Evolutionary conservation across 192 early-diverging fungal genomes (phyloP), one percentile per base, ranked within the genome.

Genomic region (Umbelopsis vinacea): DNA sequence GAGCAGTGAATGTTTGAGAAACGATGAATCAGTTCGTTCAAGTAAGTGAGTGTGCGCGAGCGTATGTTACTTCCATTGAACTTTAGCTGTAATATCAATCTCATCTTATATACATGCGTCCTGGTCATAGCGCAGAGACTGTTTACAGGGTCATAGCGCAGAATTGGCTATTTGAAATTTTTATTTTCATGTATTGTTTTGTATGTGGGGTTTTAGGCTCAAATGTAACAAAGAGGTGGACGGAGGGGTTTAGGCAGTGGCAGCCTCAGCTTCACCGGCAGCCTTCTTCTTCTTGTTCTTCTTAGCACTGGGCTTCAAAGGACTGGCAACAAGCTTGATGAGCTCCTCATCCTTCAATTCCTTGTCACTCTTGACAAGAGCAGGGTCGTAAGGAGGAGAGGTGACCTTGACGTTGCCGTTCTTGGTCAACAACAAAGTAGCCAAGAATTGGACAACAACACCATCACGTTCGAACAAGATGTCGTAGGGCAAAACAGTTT

Each of bases 361-460:
- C 88, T 94, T 93, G 74, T 97, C 97, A 43, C 90, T 88, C 87
- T 95, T 88, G 71, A 96, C 83, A 12, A 89, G 50, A 78, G 89
- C 89, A 37, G 87, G 75, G 72, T 97, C 92, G 73, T 91, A 96
- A 63, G 87, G 82, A 54, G 86, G 78, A 66, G 90, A 84, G 67
- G 95, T 95, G 79, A 95, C 92, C 84, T 92, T 90, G 67, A 92
- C 82, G 57, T 95, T 90, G 46, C 97, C 97, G 60, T 85, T 91
- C 66, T 94, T 91, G 80, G 92, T 92, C 74, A 98, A 85, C 53
- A 97, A 86, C 57, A 93, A 91, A n/a, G 97, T 97, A 79, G 92
- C 89, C 77, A 96, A 90, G 83, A 96, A 90, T 84, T 97, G 95
- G 47, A 93, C 97, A 71, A 96, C 91, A 47, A 87, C 82, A 79